Conservation (phyloP, 1,284 basidiomycete genomes). For the Microbotryum scabiosae region DNA sequence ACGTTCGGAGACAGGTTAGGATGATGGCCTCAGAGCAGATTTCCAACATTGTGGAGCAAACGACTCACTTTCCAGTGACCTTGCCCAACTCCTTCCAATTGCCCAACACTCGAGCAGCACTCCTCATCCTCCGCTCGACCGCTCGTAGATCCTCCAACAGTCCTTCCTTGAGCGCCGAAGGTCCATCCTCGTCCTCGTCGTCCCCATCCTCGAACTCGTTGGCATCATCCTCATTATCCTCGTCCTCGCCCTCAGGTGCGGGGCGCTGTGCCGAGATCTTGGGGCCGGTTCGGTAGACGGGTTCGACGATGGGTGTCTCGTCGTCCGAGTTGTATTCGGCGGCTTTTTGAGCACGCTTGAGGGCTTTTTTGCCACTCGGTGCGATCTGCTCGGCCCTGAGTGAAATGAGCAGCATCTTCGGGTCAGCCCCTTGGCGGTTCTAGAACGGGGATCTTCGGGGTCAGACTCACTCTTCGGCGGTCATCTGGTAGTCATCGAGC, state of each 20-base stretch:
- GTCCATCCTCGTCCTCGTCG: conserved; percentile 51
- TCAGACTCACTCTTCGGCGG: conserved; percentile 8
- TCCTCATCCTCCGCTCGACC: conserved; percentile 80
- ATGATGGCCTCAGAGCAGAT: too few species aligned
- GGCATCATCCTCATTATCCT: conserved; percentile 20
- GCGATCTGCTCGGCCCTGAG: conserved; percentile 4
- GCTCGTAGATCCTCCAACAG: conserved; percentile 65
- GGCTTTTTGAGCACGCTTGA: conserved; percentile 22
- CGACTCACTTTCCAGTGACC: conserved; percentile 59
- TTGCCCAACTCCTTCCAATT: conserved; percentile 62
- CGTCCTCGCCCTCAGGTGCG: conserved; percentile 15
- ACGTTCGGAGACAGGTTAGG: conserved; percentile 14
- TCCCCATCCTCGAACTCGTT: conserved; percentile 31
- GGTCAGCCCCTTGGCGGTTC: background rate
- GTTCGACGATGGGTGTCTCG: conserved; percentile 13
- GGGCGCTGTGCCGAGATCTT: background rate
- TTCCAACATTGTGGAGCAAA: background rate
- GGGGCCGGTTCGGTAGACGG: conserved; percentile 3
- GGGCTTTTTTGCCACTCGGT: conserved; percentile 5
- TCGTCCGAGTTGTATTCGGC: conserved; percentile 28
- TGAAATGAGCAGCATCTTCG: background rate
- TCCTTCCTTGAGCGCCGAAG: conserved; percentile 61
- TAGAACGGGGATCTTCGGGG: too few species aligned
- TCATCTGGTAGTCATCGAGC: conserved; percentile 18
- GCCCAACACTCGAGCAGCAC: conserved; percentile 70